phyloP scores from a whole-genome alignment of 805 yeast species.

The Pichia manshurica region DNA sequence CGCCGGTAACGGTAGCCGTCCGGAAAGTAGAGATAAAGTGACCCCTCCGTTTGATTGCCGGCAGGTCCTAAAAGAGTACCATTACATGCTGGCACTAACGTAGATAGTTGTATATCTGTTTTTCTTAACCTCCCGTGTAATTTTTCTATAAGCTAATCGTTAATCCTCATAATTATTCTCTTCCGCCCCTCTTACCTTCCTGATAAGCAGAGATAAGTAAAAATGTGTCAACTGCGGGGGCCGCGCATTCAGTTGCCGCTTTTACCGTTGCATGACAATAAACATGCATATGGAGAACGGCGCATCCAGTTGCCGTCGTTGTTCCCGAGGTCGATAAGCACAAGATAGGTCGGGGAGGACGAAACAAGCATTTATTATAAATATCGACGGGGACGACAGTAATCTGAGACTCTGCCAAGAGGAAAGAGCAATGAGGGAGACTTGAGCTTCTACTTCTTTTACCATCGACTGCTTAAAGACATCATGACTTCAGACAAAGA shows the following conservation, averaged over 20 bases:
- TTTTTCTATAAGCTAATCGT: no score
- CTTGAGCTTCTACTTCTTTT: background rate
- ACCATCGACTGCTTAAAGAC: background rate
- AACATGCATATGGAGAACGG: background rate
- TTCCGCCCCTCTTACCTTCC: no score
- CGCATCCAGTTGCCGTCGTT: constrained; percentile 2
- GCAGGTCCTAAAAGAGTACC: constrained; percentile 22
- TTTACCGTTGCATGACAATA: background rate
- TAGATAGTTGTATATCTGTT: constrained; percentile 9
- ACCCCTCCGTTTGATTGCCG: constrained; percentile 27
- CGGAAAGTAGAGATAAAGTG: constrained; percentile 4
- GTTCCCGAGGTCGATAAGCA: no score
- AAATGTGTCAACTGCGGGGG: no score
- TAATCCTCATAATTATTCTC: no score
- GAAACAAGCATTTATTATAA: background rate
- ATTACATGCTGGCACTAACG: constrained; percentile 25
- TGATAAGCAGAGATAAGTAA: no score
- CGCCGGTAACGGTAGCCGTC: constrained; percentile 8
- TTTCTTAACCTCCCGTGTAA: no score
- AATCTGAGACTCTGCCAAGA: no score
- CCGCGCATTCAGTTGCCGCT: constrained; percentile 7
- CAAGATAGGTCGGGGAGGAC: background rate
- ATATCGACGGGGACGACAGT: background rate
- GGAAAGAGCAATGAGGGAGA: no score
- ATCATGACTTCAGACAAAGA: background rate